Percentiles rank a stretch among this genome's conserved stretches.
phyloP scores from a whole-genome alignment of 129 eudicot species.

The Oenanthe sinensis region DNA sequence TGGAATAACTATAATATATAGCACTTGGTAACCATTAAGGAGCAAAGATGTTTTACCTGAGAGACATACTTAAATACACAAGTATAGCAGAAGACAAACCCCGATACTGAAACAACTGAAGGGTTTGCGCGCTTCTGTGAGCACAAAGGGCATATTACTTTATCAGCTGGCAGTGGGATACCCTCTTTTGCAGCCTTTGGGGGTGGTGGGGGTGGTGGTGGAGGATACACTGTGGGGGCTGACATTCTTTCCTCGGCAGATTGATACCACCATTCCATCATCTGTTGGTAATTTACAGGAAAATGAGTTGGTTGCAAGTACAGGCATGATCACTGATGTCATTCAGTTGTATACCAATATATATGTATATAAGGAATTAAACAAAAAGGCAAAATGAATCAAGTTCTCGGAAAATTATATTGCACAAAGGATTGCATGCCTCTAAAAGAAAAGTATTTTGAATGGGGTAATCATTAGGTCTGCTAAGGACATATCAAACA shows the following conservation, averaged over 20 bases:
- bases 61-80: conserved; percentile 81
- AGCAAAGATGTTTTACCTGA: conserved; percentile 44
- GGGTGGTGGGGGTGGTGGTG: conserved; percentile 90
- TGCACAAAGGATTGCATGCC: background rate
- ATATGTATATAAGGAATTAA: background rate
- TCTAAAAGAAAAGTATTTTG: background rate
- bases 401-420: background rate
- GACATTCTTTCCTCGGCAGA: conserved; percentile 97
- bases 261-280: conserved; percentile 99
- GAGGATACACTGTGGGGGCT: conserved; percentile 93
- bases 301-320: background rate
- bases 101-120: conserved; percentile 73
- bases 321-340: background rate
- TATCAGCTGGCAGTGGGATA: conserved; percentile 73
- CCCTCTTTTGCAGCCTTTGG: conserved; percentile 94
- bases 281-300: conserved; percentile 30
- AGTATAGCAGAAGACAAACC: conserved; percentile 90
- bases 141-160: conserved; percentile 71
- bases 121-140: conserved; percentile 85
- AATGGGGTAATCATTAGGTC: background rate
- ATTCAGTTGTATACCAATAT: background rate
- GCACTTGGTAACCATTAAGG: background rate
- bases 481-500: background rate
- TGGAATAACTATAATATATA: too few species aligned
- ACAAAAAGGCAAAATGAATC: background rate